Evolutionary conservation across 768 basidiomycete genomes (phyloP).

Genomic region (Naganishia kalamii): DNA sequence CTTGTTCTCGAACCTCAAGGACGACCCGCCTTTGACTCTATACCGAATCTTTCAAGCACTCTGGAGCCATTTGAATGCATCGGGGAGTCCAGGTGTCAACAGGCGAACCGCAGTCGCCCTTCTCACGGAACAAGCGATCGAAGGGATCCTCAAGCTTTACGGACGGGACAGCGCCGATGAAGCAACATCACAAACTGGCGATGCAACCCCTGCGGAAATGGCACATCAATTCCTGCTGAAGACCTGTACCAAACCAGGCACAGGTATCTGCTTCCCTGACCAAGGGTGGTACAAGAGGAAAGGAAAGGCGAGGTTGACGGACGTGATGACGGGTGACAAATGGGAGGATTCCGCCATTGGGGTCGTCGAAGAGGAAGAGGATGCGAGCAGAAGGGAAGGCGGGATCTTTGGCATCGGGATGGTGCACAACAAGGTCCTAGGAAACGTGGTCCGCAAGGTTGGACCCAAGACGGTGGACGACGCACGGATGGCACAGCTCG

Average conservation of each 20-base stretch:
- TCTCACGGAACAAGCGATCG: slow-evolving; percentile 39
- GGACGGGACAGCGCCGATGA: slow-evolving; percentile 55
- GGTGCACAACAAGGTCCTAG: slow-evolving; percentile 70
- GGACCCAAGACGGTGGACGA: slow-evolving; percentile 76
- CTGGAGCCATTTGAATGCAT: slow-evolving; percentile 35
- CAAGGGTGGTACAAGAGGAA: slow-evolving; percentile 85
- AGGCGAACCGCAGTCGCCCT: slow-evolving; percentile 35
- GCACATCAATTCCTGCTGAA: slow-evolving; percentile 81
- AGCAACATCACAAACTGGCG: slow-evolving; percentile 53
- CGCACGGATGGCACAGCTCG: slow-evolving; percentile 73
- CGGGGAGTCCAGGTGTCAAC: slow-evolving; percentile 28
- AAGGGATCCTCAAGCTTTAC: slow-evolving; percentile 65
- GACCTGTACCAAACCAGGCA: slow-evolving; percentile 71
- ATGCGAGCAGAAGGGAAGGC: slow-evolving; percentile 46
- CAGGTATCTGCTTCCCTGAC: slow-evolving; percentile 80
- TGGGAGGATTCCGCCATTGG: slow-evolving; percentile 40
- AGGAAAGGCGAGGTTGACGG: slow-evolving; percentile 15
- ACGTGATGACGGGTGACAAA: slow-evolving; percentile 36
- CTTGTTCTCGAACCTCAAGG: slow-evolving; percentile 34
- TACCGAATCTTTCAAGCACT: slow-evolving; percentile 35
- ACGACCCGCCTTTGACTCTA: slow-evolving; percentile 40
- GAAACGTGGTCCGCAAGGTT: slow-evolving; percentile 63
- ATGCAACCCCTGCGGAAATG: slow-evolving; percentile 63
- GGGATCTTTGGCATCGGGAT: slow-evolving; percentile 28
- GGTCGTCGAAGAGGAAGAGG: slow-evolving; percentile 44